Evolutionary conservation across 148 eudicot genomes (phyloP).

Genomic region (Suaeda aralocaspica): DNA sequence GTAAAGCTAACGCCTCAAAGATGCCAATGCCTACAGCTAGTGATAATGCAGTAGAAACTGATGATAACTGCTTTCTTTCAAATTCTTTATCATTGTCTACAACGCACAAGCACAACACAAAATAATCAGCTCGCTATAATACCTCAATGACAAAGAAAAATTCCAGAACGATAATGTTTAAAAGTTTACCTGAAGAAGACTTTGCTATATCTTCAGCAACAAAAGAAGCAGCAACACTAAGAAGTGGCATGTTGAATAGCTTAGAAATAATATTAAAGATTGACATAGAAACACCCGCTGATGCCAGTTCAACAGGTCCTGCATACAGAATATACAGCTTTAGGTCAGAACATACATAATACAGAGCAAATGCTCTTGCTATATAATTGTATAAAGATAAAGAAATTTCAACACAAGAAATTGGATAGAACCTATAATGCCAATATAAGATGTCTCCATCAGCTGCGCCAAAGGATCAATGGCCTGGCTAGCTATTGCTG

Average conservation of each 20-base stretch:
- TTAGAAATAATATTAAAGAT: slow-evolving; percentile 84
- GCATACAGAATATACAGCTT: slow-evolving; percentile 13
- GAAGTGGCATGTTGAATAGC: slow-evolving; percentile 90
- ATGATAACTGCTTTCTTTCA: slow-evolving; percentile 69
- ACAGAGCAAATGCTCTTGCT: background rate
- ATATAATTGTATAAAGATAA: slow-evolving; percentile 1
- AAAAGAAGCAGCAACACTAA: slow-evolving; percentile 91
- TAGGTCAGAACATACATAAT: background rate
- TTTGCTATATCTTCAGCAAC: slow-evolving; percentile 94
- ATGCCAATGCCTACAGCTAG: slow-evolving; percentile 80
- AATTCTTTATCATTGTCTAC: slow-evolving; percentile 24
- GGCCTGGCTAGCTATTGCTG: slow-evolving; percentile 88
- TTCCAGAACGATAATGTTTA: background rate
- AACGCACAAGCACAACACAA: background rate
- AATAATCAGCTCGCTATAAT: background rate
- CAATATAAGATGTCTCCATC: slow-evolving; percentile 96
- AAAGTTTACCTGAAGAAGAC: slow-evolving; percentile 39
- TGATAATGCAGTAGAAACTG: slow-evolving; percentile 82
- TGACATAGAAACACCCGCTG: slow-evolving; percentile 89
- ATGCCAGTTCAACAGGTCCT: slow-evolving; percentile 90
- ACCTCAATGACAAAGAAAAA: background rate
- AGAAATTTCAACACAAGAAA: background rate
- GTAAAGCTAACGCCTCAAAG: slow-evolving; percentile 74
- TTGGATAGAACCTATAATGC: slow-evolving; percentile 61
- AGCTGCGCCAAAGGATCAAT: slow-evolving; percentile 87